phyloP scores from a whole-genome alignment of 2,329 filamentous ascomycete genomes.

The Fusarium chaquense region DNA sequence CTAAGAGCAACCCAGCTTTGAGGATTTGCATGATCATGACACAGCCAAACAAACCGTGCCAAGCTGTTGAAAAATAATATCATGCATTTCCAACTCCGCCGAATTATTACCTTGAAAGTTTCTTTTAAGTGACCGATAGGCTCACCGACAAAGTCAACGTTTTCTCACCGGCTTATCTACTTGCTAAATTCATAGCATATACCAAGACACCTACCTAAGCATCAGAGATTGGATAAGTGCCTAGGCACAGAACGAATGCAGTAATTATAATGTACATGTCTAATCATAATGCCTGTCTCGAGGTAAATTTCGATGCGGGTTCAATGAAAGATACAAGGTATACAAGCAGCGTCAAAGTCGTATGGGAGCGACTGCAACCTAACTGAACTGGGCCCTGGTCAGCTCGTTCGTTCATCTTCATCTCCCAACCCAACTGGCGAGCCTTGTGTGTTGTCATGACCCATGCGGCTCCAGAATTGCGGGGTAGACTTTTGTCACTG shows the following conservation, averaged over 20 bases:
- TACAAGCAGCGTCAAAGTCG: conserved; percentile 4
- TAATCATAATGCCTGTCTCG: background rate
- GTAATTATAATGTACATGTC: too few relatives aligned
- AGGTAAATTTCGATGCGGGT: too few relatives aligned
- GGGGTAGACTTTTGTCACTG: conserved; percentile 35
- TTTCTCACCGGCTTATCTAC: background rate
- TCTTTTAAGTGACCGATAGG: conserved; percentile 7
- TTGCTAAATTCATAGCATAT: background rate
- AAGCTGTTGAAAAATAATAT: conserved; percentile 32
- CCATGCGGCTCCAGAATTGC: conserved; percentile 40
- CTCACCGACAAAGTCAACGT: conserved; percentile 34
- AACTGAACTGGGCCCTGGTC: conserved; percentile 18
- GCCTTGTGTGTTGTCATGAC: conserved; percentile 27
- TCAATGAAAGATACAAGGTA: too few relatives aligned
- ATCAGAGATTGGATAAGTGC: background rate
- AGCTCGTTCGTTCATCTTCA: conserved; percentile 14
- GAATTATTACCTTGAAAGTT: conserved; percentile 10
- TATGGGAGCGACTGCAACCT: background rate
- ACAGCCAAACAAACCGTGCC: conserved; percentile 40
- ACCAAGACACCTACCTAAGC: too few relatives aligned
- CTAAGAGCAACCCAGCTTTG: conserved; percentile 34
- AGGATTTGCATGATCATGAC: conserved; percentile 48
- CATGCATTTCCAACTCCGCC: conserved; percentile 34
- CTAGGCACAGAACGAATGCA: background rate
- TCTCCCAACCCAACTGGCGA: conserved; percentile 9